phyloP scores from a whole-genome alignment of 495 filamentous ascomycete genomes.

The Lentithecium fluviatile region DNA sequence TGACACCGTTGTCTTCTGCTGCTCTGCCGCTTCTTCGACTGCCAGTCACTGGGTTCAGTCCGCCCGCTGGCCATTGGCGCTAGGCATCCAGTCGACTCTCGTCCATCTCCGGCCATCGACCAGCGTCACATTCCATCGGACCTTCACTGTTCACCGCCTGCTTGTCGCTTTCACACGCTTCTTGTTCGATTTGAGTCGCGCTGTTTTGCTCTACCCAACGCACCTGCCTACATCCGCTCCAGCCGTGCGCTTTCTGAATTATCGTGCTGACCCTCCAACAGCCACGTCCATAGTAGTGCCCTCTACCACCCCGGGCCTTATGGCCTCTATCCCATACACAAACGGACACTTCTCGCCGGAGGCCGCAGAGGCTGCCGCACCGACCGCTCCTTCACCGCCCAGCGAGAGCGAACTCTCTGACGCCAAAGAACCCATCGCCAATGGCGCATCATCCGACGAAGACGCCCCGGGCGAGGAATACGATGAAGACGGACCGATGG shows the following conservation, averaged over 20 bases:
- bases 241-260: slow-evolving; percentile 34
- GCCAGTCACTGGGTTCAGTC: background rate
- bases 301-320: slow-evolving; percentile 38
- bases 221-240: slow-evolving; percentile 26
- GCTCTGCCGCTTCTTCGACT: background rate
- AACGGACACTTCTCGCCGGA: slow-evolving; percentile 54
- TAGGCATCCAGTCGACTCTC: background rate
- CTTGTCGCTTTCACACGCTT: slow-evolving; percentile 24
- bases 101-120: slow-evolving; percentile 33
- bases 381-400: slow-evolving; percentile 48
- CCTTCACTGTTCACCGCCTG: slow-evolving; percentile 11
- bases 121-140: slow-evolving; percentile 26
- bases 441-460: slow-evolving; percentile 29
- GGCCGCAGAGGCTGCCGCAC: slow-evolving; percentile 43
- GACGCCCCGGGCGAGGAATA: slow-evolving; percentile 27
- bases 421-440: slow-evolving; percentile 39
- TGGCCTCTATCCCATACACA: slow-evolving; percentile 43
- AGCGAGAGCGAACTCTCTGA: slow-evolving; percentile 51
- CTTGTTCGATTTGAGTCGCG: slow-evolving; percentile 39
- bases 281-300: slow-evolving; percentile 44
- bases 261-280: slow-evolving; percentile 41
- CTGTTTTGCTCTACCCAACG: slow-evolving; percentile 29
- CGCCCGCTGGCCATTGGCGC: slow-evolving; percentile 31
- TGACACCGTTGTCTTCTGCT: slow-evolving; percentile 2
- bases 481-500: slow-evolving; percentile 43